Conservation (phyloP, 257 asterid species). For the Cinchona pubescens region DNA sequence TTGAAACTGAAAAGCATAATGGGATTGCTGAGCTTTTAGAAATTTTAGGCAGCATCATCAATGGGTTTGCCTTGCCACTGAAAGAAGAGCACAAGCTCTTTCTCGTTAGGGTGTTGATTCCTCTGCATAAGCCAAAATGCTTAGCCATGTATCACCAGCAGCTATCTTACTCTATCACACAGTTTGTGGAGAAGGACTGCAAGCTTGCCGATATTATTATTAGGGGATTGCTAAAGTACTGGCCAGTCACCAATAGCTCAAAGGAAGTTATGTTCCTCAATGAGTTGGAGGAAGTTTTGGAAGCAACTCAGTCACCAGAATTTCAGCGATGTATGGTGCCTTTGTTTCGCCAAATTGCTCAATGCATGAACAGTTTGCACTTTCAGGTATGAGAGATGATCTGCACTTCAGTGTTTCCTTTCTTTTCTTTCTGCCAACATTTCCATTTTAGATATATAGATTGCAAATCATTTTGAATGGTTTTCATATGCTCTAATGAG, state of each 20-base stretch:
- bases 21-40: conserved; percentile 80
- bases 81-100: conserved; percentile 85
- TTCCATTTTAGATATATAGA: neutral
- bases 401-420: neutral
- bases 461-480: neutral
- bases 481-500: neutral
- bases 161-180: conserved; percentile 44
- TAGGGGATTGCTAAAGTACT: conserved; percentile 42
- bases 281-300: conserved; percentile 44
- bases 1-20: conserved; percentile 75
- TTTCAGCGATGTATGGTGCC: conserved; percentile 51
- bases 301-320: conserved; percentile 47
- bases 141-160: conserved; percentile 48
- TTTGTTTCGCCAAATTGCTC: conserved; percentile 37
- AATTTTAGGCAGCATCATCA: conserved; percentile 75
- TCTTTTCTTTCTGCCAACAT: neutral
- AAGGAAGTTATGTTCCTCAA: conserved; percentile 46
- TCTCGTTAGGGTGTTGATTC: conserved; percentile 64
- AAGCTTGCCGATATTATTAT: conserved; percentile 47
- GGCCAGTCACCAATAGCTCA: conserved; percentile 48
- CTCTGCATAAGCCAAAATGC: conserved; percentile 73
- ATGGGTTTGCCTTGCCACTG: conserved; percentile 82
- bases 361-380: conserved; percentile 45
- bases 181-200: conserved; percentile 47
- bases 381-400: conserved; percentile 18